Conservation (phyloP, 768 basidiomycete genomes). For the Megacollybia marginata region DNA sequence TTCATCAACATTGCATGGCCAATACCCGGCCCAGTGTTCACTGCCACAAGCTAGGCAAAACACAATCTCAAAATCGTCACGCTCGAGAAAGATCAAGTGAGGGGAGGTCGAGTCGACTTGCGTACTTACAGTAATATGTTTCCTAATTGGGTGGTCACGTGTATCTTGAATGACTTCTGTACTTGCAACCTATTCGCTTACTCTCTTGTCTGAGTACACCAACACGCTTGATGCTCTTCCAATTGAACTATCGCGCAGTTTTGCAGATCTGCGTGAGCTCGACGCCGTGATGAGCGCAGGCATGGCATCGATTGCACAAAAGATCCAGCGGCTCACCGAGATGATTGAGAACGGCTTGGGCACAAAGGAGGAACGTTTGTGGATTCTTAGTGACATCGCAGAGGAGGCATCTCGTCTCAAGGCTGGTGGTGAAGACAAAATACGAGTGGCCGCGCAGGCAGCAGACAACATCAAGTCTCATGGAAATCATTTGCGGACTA, state of each 20-base stretch:
- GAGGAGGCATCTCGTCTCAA: slow-evolving; percentile 90
- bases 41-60: slow-evolving; percentile 13
- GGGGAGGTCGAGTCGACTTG: background rate
- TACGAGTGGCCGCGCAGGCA: slow-evolving; percentile 86
- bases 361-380: slow-evolving; percentile 68
- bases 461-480: slow-evolving; percentile 79
- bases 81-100: background rate
- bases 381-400: slow-evolving; percentile 86
- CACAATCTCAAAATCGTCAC: background rate
- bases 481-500: slow-evolving; percentile 49
- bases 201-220: slow-evolving; percentile 75
- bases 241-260: slow-evolving; percentile 87
- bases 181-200: slow-evolving; percentile 47
- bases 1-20: slow-evolving; percentile 7
- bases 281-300: slow-evolving; percentile 94
- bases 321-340: slow-evolving; percentile 66
- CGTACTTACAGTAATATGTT: background rate
- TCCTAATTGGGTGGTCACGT: too few species aligned
- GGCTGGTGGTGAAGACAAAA: slow-evolving; percentile 96
- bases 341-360: slow-evolving; percentile 64
- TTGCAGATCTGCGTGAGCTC: slow-evolving; percentile 95
- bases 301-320: slow-evolving; percentile 71
- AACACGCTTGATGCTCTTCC: slow-evolving; percentile 93
- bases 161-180: background rate
- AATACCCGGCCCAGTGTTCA: slow-evolving; percentile 11